These are phyloP conservation scores for Leishmania turanica DNA, from an alignment of 208 protist species.

Conservation along the genomic window DNA sequence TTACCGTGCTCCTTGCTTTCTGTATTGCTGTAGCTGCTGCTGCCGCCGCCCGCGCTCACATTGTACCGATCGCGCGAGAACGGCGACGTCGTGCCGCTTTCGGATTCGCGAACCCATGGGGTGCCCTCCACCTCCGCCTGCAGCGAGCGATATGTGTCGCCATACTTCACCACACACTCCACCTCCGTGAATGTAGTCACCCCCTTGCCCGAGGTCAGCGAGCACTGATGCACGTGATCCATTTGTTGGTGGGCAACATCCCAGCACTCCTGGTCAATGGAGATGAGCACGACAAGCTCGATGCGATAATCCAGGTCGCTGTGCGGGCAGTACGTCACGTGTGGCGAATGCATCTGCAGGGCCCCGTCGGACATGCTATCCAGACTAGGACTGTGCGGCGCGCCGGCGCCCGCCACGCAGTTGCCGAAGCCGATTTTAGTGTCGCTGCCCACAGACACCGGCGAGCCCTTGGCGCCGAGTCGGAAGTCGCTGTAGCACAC, in stretches of 20 bases:
- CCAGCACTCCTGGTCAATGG: constrained; percentile 75
- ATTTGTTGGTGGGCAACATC: constrained; percentile 58
- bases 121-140: constrained; percentile 34
- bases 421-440: constrained; percentile 15
- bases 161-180: constrained; percentile 61
- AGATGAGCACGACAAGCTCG: constrained; percentile 65
- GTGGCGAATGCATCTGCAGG: not conserved
- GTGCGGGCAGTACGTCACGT: constrained; percentile 3
- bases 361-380: constrained; percentile 22
- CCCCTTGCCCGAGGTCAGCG: constrained; percentile 59
- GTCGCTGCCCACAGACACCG: constrained; percentile 13
- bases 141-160: constrained; percentile 20
- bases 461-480: constrained; percentile 13
- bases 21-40: constrained; percentile 27
- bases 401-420: constrained; percentile 8
- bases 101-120: constrained; percentile 13
- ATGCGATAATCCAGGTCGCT: constrained; percentile 47
- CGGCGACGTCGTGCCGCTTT: constrained; percentile 11
- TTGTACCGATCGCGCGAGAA: constrained; percentile 29
- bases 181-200: constrained; percentile 67
- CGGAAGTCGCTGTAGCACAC: constrained; percentile 77
- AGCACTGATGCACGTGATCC: constrained; percentile 76
- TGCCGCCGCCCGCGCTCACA: constrained; percentile 10
- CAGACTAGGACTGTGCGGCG: constrained; percentile 11
- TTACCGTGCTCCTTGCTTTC: constrained; percentile 21